Evolutionary conservation across 257 asterid genomes (phyloP), one percentile per base, ranked within the genome.

Genomic region (Galeopsis tetrahit): DNA sequence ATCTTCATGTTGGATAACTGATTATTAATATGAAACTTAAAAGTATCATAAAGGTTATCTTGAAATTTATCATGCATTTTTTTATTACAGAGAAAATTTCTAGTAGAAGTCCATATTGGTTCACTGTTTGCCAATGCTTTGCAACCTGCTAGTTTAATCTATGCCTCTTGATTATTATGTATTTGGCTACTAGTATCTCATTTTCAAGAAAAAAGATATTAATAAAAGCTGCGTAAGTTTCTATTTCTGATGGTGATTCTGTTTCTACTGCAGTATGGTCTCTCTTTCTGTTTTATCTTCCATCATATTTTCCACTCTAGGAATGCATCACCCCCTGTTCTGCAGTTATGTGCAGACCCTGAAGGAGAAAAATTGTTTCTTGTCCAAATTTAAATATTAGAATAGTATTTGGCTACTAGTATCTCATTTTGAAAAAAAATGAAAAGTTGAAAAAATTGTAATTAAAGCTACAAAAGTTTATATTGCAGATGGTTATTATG

Each of bases 291-390:
- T 51, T 49, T 35, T 79, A 73, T 66, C 34, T 4, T 21, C 28
- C 28, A 21, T 66, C 55, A 10, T 58, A 39, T 34, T 14, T 52
- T 67, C 11, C 46, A 5, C 38, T 51, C 51, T 35, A 32, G 32
- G 53, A 66, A 57, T 77, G 38, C 77, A 8, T 46, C 38, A 46
- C 28, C 57, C 66, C 21, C 39, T 65, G 51, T 80, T 78, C 66
- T 76, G 85, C 92, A 93, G 98, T 70, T 89, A 85, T 55, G 86
- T 93, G 74, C 84, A 83, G 87, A 91, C 98, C 61, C 89, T 91
- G 38, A 91, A 80, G 80, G 96, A 97, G 31, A 83, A 97, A 60
- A 93, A 93, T 75, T 96, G 97, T 38, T 93, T 84, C 82, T 84
- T 93, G 85, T 83, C 90, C 74, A 93, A 93, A 78, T 90, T 93